Evolutionary conservation across 495 filamentous ascomycete genomes (phyloP).

Genomic region (Podospora sp.): DNA sequence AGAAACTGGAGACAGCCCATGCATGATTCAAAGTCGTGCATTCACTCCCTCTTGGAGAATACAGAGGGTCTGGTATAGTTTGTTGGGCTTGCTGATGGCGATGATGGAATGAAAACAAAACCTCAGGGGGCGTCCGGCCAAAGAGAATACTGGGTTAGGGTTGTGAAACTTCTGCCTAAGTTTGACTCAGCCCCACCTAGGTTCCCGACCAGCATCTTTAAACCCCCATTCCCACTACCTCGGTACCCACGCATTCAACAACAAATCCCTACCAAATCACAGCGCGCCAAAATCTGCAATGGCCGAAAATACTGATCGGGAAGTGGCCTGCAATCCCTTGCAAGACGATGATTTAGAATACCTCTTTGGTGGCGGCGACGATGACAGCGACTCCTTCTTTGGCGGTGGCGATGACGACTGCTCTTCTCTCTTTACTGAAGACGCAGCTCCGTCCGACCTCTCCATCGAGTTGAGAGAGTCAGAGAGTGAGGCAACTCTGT

Average conservation of each 20-base stretch:
- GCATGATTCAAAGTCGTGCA: too few species aligned
- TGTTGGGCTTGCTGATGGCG: background rate
- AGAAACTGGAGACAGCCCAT: too few species aligned
- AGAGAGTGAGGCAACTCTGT: constrained; percentile 19
- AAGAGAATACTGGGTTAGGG: background rate
- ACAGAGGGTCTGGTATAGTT: background rate
- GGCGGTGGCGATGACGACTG: constrained; percentile 24
- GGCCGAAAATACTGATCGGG: background rate
- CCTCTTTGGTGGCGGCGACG: constrained; percentile 28
- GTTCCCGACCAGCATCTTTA: background rate
- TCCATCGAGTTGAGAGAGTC: constrained; percentile 10
- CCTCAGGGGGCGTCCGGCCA: background rate
- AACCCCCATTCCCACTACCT: background rate
- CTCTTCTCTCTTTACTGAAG: constrained; percentile 31
- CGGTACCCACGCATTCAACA: background rate
- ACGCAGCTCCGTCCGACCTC: background rate
- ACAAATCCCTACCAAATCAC: background rate
- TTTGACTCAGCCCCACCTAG: constrained; percentile 4
- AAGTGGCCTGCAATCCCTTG: background rate
- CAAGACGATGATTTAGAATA: constrained; percentile 26
- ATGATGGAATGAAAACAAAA: background rate
- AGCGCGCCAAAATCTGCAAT: constrained; percentile 13
- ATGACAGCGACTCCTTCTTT: constrained; percentile 31
- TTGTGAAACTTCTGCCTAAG: constrained; percentile 2
- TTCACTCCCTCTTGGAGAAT: too few species aligned